Percentiles rank a stretch among this genome's conserved stretches.
These are phyloP conservation scores for Volvox reticuliferus DNA, from an alignment of 139 green algal genomes.

Conservation along the genomic window DNA sequence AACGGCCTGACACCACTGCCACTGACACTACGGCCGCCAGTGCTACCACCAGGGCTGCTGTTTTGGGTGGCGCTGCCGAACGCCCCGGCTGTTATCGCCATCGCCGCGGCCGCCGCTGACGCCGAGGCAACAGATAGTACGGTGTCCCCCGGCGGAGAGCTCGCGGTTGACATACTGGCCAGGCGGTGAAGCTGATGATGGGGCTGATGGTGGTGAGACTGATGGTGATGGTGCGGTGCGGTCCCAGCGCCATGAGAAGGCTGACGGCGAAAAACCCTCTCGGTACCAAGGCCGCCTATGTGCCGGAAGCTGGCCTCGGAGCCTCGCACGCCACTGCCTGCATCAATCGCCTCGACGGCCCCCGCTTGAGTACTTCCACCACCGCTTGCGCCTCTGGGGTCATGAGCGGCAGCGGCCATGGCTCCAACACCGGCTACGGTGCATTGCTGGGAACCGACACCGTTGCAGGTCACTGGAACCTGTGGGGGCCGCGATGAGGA, in stretches of 20 bases:
- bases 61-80: not conserved
- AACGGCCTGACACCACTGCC: not conserved
- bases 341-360: no score
- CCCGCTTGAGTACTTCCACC: not conserved
- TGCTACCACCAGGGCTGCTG: not conserved
- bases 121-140: not conserved
- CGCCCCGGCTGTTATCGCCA: not conserved
- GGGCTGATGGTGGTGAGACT: not conserved
- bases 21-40: not conserved
- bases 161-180: constrained; percentile 2
- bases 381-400: not conserved
- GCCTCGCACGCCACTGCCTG: no score
- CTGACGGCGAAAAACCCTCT: no score
- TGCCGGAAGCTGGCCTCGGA: no score
- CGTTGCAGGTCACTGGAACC: not conserved
- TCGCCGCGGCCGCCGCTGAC: not conserved
- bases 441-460: not conserved
- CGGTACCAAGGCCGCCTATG: no score
- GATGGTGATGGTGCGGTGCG: not conserved
- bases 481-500: not conserved
- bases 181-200: not conserved
- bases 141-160: not conserved
- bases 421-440: no score
- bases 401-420: not conserved
- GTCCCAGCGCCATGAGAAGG: not conserved